A percentile compares a stretch with the other conserved stretches of the same genome.
Evolutionary conservation across 2,329 filamentous ascomycete genomes (phyloP).

Genomic region (Xylaria sp.): DNA sequence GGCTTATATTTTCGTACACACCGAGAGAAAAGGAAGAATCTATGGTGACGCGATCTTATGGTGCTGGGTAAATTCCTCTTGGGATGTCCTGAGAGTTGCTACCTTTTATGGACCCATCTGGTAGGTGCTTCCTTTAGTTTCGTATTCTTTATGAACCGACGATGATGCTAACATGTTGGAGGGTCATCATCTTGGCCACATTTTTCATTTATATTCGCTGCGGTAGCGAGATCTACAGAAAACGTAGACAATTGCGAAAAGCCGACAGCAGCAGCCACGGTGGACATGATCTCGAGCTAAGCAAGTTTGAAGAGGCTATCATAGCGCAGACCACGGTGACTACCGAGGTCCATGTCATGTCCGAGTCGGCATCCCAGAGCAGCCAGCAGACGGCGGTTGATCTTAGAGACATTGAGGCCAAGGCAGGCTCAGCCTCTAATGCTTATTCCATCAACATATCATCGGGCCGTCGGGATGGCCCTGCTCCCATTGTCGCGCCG

Average conservation of each 20-base stretch:
- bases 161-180: slow-evolving; percentile 39
- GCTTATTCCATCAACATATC: slow-evolving; percentile 60
- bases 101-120: slow-evolving; percentile 77
- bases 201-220: slow-evolving; percentile 70
- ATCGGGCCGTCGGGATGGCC: slow-evolving; percentile 39
- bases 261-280: slow-evolving; percentile 52
- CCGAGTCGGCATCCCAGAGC: slow-evolving; percentile 49
- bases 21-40: slow-evolving; percentile 58
- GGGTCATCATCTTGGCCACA: slow-evolving; percentile 66
- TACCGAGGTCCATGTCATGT: slow-evolving; percentile 69
- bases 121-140: slow-evolving; percentile 47
- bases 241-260: slow-evolving; percentile 65
- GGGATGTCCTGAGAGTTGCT: slow-evolving; percentile 74
- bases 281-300: slow-evolving; percentile 48
- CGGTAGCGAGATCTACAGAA: slow-evolving; percentile 71
- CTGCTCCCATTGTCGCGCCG: slow-evolving; percentile 30
- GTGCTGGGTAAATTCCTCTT: slow-evolving; percentile 76
- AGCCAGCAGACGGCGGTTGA: slow-evolving; percentile 42
- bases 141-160: background rate
- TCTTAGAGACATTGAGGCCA: slow-evolving; percentile 38
- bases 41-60: slow-evolving; percentile 79
- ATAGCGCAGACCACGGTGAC: slow-evolving; percentile 65
- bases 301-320: slow-evolving; percentile 52
- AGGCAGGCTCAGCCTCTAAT: slow-evolving; percentile 26
- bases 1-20: slow-evolving; percentile 68